Evolutionary conservation across 2,329 filamentous ascomycete species (phyloP), one percentile per base, ranked within the genome.

Genomic region (Camillea tinctor): DNA sequence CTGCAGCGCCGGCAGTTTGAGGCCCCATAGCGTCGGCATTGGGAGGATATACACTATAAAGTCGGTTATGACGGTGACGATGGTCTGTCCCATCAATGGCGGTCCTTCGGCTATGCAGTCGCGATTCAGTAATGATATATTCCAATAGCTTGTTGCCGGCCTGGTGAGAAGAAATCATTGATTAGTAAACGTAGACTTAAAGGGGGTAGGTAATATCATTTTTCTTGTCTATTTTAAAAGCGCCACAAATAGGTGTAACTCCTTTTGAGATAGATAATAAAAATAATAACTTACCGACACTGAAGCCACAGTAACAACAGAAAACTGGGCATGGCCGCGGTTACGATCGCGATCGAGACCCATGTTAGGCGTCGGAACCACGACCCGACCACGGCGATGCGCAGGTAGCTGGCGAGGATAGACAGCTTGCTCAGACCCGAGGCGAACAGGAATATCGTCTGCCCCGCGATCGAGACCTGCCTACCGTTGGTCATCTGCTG

Each of bases 371-470:
- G 69, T 4, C 71, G 69, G 52, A 79, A 76, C 70, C 65, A 68
- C 1, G 72, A 73, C 3, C 67, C 62, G 9, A 60, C 55, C 0
- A 72, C 71, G 1, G 75, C 76, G n/a, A 79, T 74, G 11, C 77
- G 70, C 2, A 78, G 68, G 59, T 79, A 79, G 26, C 74, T 76
- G 3, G 72, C 58, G 2, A 79, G 69, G 26, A 79, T 79, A 1
- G 77, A 79, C 2, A 74, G 57, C 59, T 79, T 79, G 19, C 75
- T 71, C 1, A 77, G 61, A 0, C 69, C 70, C 0, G 76, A 77
- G 5, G 76, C 72, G 21, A 76, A 73, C 7, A 78, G 52, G 60
- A 79, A 79, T 6, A 78, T 65, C 17, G 72, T 73, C 65, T 79
- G 76, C 1, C 68, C 74, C 5, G 76, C 75, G 13, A 79, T 69